Percentiles rank a stretch among this genome's conserved stretches.
Evolutionary conservation across 169 alveolate species (phyloP).

Genomic region (Plasmodium inui): DNA sequence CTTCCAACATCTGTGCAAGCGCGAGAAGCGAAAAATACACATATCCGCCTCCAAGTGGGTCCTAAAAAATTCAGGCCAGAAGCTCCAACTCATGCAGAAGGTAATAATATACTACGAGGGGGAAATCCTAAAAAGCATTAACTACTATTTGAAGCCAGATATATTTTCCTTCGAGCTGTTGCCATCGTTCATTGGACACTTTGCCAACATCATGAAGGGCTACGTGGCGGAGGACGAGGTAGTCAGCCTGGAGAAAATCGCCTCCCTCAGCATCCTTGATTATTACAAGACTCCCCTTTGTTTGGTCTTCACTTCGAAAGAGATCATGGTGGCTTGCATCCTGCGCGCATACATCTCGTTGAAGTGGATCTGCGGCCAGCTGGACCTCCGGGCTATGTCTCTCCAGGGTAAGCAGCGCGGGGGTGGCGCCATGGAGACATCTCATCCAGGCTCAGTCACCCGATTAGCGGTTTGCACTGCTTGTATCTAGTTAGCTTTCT

Average conservation of each 20-base stretch:
- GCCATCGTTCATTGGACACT: constrained; percentile 1
- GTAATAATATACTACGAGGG: constrained; percentile 53
- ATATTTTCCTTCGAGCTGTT: constrained; percentile 27
- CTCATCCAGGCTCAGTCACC: neutral
- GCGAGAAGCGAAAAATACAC: constrained; percentile 20
- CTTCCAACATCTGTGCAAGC: constrained; percentile 35
- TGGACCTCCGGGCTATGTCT: neutral
- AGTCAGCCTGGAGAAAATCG: constrained; percentile 3
- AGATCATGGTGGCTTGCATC: constrained; percentile 34
- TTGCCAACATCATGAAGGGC: constrained; percentile 11
- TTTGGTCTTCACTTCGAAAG: constrained; percentile 37
- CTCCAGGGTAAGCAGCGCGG: neutral
- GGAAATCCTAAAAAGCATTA: constrained; percentile 49
- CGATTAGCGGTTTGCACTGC: neutral
- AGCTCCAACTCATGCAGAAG: constrained; percentile 48
- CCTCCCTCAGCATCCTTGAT: constrained; percentile 30
- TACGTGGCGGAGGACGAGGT: constrained; percentile 1
- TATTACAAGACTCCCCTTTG: constrained; percentile 49
- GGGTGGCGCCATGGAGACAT: too few relatives aligned
- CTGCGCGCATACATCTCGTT: constrained; percentile 23
- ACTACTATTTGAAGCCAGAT: constrained; percentile 40
- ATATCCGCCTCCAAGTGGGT: constrained; percentile 58
- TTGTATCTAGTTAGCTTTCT: neutral
- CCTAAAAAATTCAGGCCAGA: constrained; percentile 42
- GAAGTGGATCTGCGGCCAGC: constrained; percentile 3